A percentile compares a stretch with the other conserved stretches of the same genome.
phyloP scores from a whole-genome alignment of 2,329 filamentous ascomycete species.

The Keithomyces neogunnii region DNA sequence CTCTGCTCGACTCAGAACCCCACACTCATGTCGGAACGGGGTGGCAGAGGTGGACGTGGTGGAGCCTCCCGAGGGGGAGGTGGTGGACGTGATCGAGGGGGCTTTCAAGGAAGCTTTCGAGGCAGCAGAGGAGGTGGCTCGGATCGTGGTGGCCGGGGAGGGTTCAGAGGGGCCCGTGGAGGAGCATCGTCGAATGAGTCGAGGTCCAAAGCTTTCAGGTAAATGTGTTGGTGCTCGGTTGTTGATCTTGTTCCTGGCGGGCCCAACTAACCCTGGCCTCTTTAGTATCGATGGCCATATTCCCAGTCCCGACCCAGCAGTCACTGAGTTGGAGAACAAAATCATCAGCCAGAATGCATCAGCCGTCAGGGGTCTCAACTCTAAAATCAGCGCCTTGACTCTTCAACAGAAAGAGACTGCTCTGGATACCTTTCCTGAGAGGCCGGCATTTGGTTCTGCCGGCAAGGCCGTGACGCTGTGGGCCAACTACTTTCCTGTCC shows the following conservation, averaged over 20 bases:
- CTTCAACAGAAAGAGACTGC: conserved; percentile 14
- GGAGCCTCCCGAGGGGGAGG: conserved; percentile 8
- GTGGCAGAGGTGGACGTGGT: conserved; percentile 14
- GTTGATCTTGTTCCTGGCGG: not conserved
- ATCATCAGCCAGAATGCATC: conserved; percentile 23
- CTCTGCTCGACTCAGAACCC: too few species aligned
- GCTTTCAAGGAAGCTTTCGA: conserved; percentile 8
- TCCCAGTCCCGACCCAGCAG: conserved; percentile 15
- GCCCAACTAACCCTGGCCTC: not conserved
- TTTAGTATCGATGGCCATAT: conserved; percentile 15
- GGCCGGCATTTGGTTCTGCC: conserved; percentile 39
- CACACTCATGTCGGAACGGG: conserved; percentile 19
- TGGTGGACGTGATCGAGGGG: conserved; percentile 9
- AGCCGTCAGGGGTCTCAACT: conserved; percentile 20
- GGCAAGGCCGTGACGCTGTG: conserved; percentile 37
- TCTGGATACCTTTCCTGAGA: conserved; percentile 29
- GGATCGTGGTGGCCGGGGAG: conserved; percentile 5
- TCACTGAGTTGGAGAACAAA: conserved; percentile 31
- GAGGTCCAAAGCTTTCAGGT: conserved; percentile 13
- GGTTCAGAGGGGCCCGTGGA: conserved; percentile 10
- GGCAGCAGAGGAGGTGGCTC: conserved; percentile 12
- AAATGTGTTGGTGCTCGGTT: not conserved
- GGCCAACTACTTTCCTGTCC: conserved; percentile 46
- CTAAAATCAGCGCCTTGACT: conserved; percentile 27
- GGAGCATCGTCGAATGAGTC: conserved; percentile 14